Evolutionary conservation across 495 filamentous ascomycete genomes (phyloP).

Genomic region (Mytilinidion resinicola): DNA sequence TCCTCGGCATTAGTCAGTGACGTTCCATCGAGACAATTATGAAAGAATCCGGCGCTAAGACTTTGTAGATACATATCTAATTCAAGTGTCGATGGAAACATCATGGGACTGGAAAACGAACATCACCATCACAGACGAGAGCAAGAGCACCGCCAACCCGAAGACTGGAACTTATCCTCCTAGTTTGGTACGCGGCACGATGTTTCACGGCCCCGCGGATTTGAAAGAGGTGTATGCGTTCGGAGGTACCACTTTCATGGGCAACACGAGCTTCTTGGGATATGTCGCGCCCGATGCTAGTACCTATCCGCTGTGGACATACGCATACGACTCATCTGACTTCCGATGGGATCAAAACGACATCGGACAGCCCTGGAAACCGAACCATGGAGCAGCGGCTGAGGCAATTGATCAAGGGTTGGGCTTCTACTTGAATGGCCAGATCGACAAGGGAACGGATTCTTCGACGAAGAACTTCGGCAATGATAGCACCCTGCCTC

Average conservation of each 20-base stretch:
- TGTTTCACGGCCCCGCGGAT: conserved; percentile 29
- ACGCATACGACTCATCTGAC: conserved; percentile 25
- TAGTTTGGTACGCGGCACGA: conserved; percentile 28
- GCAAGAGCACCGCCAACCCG: conserved; percentile 17
- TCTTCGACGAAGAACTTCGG: conserved; percentile 15
- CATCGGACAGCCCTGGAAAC: conserved; percentile 26
- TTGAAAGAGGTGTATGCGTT: conserved; percentile 33
- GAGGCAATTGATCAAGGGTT: conserved; percentile 33
- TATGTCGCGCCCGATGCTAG: conserved; percentile 8
- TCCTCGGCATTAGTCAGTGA: conserved; percentile 5
- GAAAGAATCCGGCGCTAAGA: background rate
- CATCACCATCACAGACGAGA: conserved; percentile 31
- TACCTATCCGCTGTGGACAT: conserved; percentile 2
- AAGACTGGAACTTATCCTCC: conserved; percentile 21
- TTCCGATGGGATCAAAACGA: conserved; percentile 39
- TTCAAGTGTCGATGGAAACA: conserved; percentile 33
- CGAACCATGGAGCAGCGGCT: conserved; percentile 33
- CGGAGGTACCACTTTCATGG: conserved; percentile 35
- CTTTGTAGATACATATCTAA: conserved; percentile 33
- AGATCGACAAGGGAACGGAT: conserved; percentile 32
- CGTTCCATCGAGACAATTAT: conserved; percentile 30
- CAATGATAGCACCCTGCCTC: conserved; percentile 9
- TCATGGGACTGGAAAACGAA: conserved; percentile 42
- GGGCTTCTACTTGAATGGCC: conserved; percentile 38
- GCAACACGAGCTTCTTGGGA: conserved; percentile 36